Conservation (phyloP, 2,329 filamentous ascomycete genomes). For the Exophiala xenobiotica region DNA sequence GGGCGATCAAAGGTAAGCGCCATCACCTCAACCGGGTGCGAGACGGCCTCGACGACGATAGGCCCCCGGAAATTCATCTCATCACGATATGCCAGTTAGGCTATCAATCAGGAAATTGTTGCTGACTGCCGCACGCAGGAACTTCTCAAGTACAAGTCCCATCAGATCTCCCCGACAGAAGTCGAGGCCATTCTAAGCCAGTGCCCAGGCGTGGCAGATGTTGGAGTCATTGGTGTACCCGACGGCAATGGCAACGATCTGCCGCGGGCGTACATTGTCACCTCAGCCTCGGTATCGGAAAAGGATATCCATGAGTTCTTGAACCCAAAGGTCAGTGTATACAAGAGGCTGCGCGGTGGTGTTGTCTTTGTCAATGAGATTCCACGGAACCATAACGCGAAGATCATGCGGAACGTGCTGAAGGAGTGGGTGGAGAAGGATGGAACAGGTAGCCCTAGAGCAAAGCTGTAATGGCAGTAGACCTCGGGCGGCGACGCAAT, state of each 20-base stretch:
- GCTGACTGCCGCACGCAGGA: constrained; percentile 29
- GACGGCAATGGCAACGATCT: constrained; percentile 34
- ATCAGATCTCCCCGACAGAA: constrained; percentile 51
- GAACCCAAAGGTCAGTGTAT: constrained; percentile 41
- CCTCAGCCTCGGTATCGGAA: constrained; percentile 33
- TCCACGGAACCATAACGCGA: constrained; percentile 51
- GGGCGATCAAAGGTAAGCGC: constrained; percentile 39
- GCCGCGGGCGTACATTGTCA: constrained; percentile 50
- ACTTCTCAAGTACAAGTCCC: constrained; percentile 47
- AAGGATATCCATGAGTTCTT: constrained; percentile 38
- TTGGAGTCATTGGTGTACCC: constrained; percentile 46
- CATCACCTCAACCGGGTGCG: neutral
- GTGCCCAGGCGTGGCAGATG: constrained; percentile 43
- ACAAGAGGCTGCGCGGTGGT: constrained; percentile 49
- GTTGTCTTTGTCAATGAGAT: constrained; percentile 51
- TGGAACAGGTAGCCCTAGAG: neutral
- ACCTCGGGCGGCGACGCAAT: neutral
- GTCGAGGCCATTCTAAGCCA: constrained; percentile 46
- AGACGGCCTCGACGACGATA: neutral
- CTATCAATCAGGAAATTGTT: too few relatives aligned
- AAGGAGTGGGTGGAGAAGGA: constrained; percentile 20
- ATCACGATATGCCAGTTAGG: too few relatives aligned
- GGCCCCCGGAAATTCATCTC: neutral
- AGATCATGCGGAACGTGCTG: constrained; percentile 42
- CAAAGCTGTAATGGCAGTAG: constrained; percentile 10